These are phyloP conservation scores for Dalbergia cochinchinensis DNA, from an alignment of 306 rosid species.

Conservation along the genomic window DNA sequence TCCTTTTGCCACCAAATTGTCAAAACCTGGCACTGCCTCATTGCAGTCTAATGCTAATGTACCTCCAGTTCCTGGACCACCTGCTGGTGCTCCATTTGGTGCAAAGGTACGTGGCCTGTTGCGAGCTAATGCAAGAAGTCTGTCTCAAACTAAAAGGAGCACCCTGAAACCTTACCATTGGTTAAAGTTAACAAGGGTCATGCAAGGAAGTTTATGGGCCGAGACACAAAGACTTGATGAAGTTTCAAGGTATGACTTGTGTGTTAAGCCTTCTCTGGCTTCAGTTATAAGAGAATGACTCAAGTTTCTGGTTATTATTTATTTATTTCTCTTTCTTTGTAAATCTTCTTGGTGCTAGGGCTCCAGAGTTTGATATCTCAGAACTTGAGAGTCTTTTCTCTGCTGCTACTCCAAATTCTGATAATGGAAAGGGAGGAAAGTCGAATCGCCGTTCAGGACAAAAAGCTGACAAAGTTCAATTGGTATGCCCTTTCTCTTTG, in stretches of 20 bases:
- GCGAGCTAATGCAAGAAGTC: constrained; percentile 61
- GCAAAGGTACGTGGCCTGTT: constrained; percentile 73
- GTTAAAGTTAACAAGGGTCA: constrained; percentile 92
- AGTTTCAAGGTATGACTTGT: constrained; percentile 69
- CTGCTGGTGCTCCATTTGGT: constrained; percentile 64
- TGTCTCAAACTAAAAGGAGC: constrained; percentile 65
- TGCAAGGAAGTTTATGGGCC: constrained; percentile 99
- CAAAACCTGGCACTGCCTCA: constrained; percentile 52
- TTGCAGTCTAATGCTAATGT: constrained; percentile 47
- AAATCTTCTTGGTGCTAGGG: constrained; percentile 62
- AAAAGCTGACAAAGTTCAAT: constrained; percentile 87
- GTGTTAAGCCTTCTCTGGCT: constrained; percentile 38
- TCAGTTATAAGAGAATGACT: constrained; percentile 36
- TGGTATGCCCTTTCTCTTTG: constrained; percentile 61
- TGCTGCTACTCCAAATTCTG: constrained; percentile 71
- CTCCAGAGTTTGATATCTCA: constrained; percentile 97
- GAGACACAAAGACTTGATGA: constrained; percentile 88
- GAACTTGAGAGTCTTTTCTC: constrained; percentile 97
- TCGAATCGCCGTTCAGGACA: constrained; percentile 61
- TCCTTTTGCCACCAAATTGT: constrained; percentile 60
- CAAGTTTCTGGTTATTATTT: constrained; percentile 27
- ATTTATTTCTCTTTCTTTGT: constrained; percentile 17
- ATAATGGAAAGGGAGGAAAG: constrained; percentile 60
- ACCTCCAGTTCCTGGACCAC: constrained; percentile 84
- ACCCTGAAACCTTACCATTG: constrained; percentile 97